These are phyloP conservation scores for Candida khao-thaluensis DNA, from an alignment of 805 yeast genomes.

Conservation along the genomic window DNA sequence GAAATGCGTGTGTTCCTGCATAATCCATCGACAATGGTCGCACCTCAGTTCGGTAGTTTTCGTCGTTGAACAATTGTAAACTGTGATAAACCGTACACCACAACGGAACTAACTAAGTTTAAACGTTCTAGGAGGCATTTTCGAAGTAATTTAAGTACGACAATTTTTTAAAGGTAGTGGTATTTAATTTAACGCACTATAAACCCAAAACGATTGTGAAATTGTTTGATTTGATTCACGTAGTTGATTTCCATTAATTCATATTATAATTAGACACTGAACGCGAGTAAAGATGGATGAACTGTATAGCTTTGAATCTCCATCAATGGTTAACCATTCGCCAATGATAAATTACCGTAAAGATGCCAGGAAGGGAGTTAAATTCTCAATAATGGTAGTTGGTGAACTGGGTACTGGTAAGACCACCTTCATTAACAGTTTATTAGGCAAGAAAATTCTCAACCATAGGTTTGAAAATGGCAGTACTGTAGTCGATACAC, in stretches of 20 bases:
- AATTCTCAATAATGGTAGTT: slow-evolving; percentile 69
- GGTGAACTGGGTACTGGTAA: slow-evolving; percentile 80
- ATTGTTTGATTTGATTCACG: not conserved
- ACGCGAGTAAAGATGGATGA: slow-evolving; percentile 22
- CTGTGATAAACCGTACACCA: not conserved
- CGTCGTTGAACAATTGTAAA: not conserved
- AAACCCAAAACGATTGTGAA: not conserved
- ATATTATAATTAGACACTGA: no score
- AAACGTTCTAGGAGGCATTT: no score
- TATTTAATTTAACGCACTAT: not conserved
- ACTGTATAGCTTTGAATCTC: slow-evolving; percentile 26
- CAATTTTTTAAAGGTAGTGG: no score
- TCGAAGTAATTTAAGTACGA: no score
- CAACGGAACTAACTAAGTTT: no score
- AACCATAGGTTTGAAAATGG: slow-evolving; percentile 53
- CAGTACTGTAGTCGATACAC: slow-evolving; percentile 32
- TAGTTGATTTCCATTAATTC: no score
- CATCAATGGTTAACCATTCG: slow-evolving; percentile 27
- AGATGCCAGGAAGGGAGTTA: slow-evolving; percentile 70
- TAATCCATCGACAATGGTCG: slow-evolving; percentile 9
- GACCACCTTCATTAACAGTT: slow-evolving; percentile 68
- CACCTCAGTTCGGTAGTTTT: not conserved
- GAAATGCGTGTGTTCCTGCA: slow-evolving; percentile 13
- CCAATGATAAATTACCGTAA: slow-evolving; percentile 55
- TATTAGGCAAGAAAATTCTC: slow-evolving; percentile 60